Evolutionary conservation across 306 rosid genomes (phyloP), one percentile per base, ranked within the genome.

Genomic region (Nissolia schottii): DNA sequence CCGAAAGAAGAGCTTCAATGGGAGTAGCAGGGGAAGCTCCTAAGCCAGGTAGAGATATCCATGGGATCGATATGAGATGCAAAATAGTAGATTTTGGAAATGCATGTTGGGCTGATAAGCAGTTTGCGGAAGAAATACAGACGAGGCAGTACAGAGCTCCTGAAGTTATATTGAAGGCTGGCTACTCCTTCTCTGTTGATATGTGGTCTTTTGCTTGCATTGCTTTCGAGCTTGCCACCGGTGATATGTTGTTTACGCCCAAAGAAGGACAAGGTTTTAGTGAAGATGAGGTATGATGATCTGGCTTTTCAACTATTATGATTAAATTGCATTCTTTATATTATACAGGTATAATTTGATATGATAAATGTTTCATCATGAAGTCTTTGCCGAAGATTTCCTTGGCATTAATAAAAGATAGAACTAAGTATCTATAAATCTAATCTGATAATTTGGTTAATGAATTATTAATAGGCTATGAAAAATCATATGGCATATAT

Each of bases 101-200:
- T 82, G 98, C 97, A 2, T 88, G 97, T 84, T 90, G 93, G 96
- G 92, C 87, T 38, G 80, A 79, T 69, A 90, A 83, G 92, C 86
- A 64, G 83, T 74, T 90, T 34, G 78, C 87, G 12, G 88, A 83
- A 83, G 98, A 93, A 81, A 93, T 93, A 73, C 98, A 93, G 70
- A 93, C 98, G 2, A 90, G 98, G 81, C 96, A 93, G 82, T 93
- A 93, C 71, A 87, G 98, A 85, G 96, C 98, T 66, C 98, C 98
- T 58, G 98, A 93, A 83, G 98, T 93, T 48, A 32, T 93, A 73
- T 77, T 93, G 78, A 87, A 78, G 73, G 77, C 97, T 35, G 94
- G 98, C 3, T 90, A 93, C 77, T 83, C 98, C 74, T 88, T 68
- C 87, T 49, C 98, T 6, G 88, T 87, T 19, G 98, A 93, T 80